Conservation (phyloP, 2,329 filamentous ascomycete genomes). For the Fusarium tjaetaba region DNA sequence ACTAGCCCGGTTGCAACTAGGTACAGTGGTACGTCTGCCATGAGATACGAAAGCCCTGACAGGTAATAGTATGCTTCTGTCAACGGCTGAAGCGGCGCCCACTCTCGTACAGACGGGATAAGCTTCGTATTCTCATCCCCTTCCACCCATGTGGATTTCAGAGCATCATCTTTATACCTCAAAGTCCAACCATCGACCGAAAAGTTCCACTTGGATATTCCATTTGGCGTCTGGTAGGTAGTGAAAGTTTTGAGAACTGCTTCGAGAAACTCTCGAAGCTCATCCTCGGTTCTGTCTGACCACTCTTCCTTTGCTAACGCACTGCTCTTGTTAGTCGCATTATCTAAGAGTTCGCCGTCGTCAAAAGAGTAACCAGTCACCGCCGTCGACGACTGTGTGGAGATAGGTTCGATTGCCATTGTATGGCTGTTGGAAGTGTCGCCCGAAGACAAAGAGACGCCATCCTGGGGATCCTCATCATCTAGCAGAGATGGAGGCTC, state of each 20-base stretch:
- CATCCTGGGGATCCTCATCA: background rate
- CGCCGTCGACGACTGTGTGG: background rate
- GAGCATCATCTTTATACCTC: background rate
- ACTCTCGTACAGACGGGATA: background rate
- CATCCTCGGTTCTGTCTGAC: constrained; percentile 8
- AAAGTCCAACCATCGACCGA: constrained; percentile 10
- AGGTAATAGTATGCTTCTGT: constrained; percentile 17
- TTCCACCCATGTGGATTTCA: background rate
- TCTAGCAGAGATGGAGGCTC: too few relatives aligned
- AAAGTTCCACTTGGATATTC: constrained; percentile 13
- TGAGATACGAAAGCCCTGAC: constrained; percentile 6
- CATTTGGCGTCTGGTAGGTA: background rate
- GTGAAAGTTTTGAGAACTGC: constrained; percentile 12
- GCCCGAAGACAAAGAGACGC: background rate
- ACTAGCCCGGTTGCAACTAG: background rate
- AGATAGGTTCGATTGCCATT: background rate
- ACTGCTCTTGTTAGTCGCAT: background rate
- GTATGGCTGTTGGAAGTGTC: background rate
- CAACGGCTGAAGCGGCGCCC: background rate
- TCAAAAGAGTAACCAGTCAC: background rate
- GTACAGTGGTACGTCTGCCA: background rate
- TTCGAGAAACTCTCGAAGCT: constrained; percentile 19
- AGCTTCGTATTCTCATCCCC: background rate
- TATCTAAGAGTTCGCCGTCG: background rate
- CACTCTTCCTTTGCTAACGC: background rate